Evolutionary conservation across 2,329 filamentous ascomycete species (phyloP), one percentile per base, ranked within the genome.

Genomic region (Pseudopyrenochaeta lycopersici): DNA sequence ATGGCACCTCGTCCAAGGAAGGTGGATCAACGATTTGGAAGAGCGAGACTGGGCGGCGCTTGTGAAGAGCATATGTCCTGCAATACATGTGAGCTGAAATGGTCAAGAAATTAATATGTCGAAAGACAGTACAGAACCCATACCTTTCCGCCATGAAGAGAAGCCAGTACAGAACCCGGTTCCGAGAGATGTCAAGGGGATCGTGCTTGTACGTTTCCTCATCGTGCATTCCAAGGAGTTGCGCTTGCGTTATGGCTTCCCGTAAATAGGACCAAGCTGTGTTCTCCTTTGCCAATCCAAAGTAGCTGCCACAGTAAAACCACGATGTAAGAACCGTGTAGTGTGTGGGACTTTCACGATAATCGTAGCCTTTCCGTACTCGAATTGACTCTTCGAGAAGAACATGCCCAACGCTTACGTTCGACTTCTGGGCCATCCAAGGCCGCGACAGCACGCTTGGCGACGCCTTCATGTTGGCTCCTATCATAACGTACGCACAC

Each of bases 211-310:
- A n/a, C n/a, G n/a, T n/a, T n/a, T n/a, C n/a, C n/a, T n/a, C n/a
- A n/a, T n/a, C n/a, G n/a, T n/a, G n/a, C n/a, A n/a, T n/a, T n/a
- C n/a, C n/a, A n/a, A n/a, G n/a, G n/a, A n/a, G n/a, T n/a, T n/a
- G n/a, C n/a, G n/a, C n/a, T n/a, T n/a, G n/a, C n/a, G n/a, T n/a
- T n/a, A n/a, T n/a, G n/a, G n/a, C n/a, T n/a, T n/a, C n/a, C n/a
- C n/a, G n/a, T n/a, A 88, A 75, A 64, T 86, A 85, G 43, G 84
- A 81, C 85, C 85, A 88, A 2, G 84, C 85, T 46, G 85, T 86
- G 58, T 84, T 83, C 58, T 83, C 83, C 64, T 84, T 82, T 56
- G 85, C 85, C 40, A 88, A 78, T 61, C 85, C 85, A 66, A 87
- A 87, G 63, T 85, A 86, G 53, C 83, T 83, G 1, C 84, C 84